Percentiles rank a stretch among this genome's conserved stretches.
phyloP scores from a whole-genome alignment of 345 rosid genomes.

The Raphanus raphanistrum region DNA sequence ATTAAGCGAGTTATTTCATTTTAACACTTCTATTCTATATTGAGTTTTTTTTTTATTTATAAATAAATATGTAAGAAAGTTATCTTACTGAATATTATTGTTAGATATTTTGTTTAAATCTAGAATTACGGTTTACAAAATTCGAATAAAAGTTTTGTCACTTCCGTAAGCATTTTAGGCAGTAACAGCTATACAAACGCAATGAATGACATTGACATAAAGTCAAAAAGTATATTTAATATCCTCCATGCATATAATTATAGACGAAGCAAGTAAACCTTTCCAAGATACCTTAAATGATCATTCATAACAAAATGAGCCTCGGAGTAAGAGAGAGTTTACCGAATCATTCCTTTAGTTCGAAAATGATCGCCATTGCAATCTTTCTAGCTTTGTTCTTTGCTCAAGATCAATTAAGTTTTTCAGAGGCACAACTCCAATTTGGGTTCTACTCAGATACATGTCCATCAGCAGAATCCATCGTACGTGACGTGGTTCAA shows the following conservation, averaged over 20 bases:
- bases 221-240: constrained; percentile 10
- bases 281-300: background rate
- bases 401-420: background rate
- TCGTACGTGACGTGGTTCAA: constrained; percentile 41
- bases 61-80: no score
- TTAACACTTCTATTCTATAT: no score
- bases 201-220: constrained; percentile 26
- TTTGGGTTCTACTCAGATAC: constrained; percentile 54
- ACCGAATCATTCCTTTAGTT: background rate
- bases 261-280: background rate
- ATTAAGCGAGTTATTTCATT: no score
- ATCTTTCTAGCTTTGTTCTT: constrained; percentile 12
- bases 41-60: no score
- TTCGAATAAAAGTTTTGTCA: constrained; percentile 4
- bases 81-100: no score
- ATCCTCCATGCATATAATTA: constrained; percentile 18
- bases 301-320: constrained; percentile 4
- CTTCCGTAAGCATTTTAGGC: constrained; percentile 28
- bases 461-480: constrained; percentile 55
- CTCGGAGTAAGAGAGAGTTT: constrained; percentile 3
- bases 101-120: no score
- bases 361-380: constrained; percentile 17
- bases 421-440: constrained; percentile 44
- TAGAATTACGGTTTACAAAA: background rate
- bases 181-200: constrained; percentile 34